phyloP scores from a whole-genome alignment of 2,329 filamentous ascomycete species.

The Periconia macrospinosa region DNA sequence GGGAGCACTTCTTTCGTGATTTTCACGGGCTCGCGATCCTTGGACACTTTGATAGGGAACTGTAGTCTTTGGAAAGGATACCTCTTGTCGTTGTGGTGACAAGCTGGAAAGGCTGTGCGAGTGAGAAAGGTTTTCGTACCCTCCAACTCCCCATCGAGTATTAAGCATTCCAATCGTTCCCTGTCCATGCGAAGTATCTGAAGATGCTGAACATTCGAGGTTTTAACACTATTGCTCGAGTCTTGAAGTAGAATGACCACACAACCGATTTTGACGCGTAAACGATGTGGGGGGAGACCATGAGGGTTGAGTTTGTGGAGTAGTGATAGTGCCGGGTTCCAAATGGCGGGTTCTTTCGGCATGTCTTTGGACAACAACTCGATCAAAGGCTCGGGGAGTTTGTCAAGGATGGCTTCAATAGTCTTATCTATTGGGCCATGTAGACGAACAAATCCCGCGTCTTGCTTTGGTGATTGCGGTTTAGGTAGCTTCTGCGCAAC shows the following conservation, averaged over 20 bases:
- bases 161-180: constrained; percentile 34
- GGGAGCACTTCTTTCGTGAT: constrained; percentile 8
- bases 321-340: constrained; percentile 28
- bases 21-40: constrained; percentile 11
- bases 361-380: constrained; percentile 38
- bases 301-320: constrained; percentile 37
- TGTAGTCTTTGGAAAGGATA: constrained; percentile 32
- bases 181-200: constrained; percentile 29
- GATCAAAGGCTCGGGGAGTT: constrained; percentile 29
- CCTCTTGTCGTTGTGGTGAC: constrained; percentile 30
- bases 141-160: constrained; percentile 36
- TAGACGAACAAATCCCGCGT: constrained; percentile 24
- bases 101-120: constrained; percentile 28
- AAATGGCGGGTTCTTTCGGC: constrained; percentile 18
- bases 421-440: constrained; percentile 35
- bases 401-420: constrained; percentile 25
- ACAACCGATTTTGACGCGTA: constrained; percentile 39
- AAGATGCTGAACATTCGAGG: constrained; percentile 38
- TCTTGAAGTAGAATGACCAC: constrained; percentile 31
- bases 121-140: constrained; percentile 36
- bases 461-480: constrained; percentile 7
- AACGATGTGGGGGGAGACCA: constrained; percentile 36
- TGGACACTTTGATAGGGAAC: constrained; percentile 36
- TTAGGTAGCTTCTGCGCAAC: constrained; percentile 1
- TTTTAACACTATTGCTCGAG: constrained; percentile 29